Evolutionary conservation across 108 stramenopile genomes (phyloP), one percentile per base, ranked within the genome.

Genomic region (Nitzschia palea): DNA sequence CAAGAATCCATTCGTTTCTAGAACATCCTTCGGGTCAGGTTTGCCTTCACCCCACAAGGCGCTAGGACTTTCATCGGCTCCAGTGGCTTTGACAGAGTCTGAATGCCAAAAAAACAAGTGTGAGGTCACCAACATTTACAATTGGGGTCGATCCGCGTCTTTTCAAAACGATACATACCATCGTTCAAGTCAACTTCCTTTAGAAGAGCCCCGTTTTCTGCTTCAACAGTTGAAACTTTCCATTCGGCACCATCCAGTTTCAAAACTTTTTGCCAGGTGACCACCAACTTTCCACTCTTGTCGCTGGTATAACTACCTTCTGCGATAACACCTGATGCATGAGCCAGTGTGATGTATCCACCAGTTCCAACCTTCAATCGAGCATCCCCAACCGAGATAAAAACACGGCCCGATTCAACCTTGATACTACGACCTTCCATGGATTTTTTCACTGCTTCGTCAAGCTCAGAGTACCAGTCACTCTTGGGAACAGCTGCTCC

Each of bases 41-140:
- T 76, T 76, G 3, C 69, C 86, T 33, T 77, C 84, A 14, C 90
- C 90, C 90, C 87, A 88, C 33, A 92, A 73, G 28, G 71, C 78
- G 60, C 77, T 77, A 14, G 83, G 68, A 22, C 77, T 88, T 75
- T 92, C 87, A 26, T 82, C 74, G 18, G n/a, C 30, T 2, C 30
- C 31, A 2, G 71, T 63, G 32, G 78, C 29, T 22, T 70, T 52
- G 23, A 92, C 82, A 55, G 78, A 59, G 14, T 85, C 90, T 82
- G 59, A 37, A 61, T 18, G 17, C 10, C 2, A 52, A 52, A 36
- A 31, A 18, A 53, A 70, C 32, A 30, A 55, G n/a, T n/a, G n/a
- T n/a, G n/a, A n/a, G n/a, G n/a, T n/a, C n/a, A n/a, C n/a, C n/a
- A n/a, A n/a, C n/a, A n/a, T n/a, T n/a, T n/a, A n/a, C n/a, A n/a